Evolutionary conservation across 2,329 filamentous ascomycete species (phyloP).

Genomic region (Akanthomyces muscarius): DNA sequence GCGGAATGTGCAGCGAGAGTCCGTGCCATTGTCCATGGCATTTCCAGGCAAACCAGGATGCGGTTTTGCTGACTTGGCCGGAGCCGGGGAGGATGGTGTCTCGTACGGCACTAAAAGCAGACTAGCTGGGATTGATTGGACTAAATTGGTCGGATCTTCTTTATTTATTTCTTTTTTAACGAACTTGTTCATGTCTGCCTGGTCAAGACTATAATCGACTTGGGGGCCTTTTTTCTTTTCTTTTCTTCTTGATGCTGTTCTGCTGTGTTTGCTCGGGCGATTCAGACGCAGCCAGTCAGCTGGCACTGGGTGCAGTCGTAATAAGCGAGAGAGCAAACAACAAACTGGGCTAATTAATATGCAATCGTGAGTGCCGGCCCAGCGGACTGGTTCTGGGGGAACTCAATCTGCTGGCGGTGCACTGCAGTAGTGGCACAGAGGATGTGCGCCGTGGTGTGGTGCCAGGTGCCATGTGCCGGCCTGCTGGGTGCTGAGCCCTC

Average conservation of each 20-base stretch:
- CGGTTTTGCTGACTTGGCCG: neutral
- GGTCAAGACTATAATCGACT: neutral
- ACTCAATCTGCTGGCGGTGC: neutral
- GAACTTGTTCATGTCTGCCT: neutral
- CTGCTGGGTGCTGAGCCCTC: neutral
- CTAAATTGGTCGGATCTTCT: neutral
- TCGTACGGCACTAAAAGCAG: neutral
- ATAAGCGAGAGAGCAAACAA: neutral
- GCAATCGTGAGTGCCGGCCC: neutral
- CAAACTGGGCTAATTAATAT: neutral
- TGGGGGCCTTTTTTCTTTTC: neutral
- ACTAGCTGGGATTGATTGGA: neutral
- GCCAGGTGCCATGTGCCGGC: no score
- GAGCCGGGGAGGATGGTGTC: conserved; percentile 6
- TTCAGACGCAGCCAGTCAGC: no score
- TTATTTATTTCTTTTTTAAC: neutral
- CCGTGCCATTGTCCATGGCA: neutral
- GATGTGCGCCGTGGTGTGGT: neutral
- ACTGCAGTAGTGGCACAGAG: neutral
- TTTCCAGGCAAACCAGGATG: neutral
- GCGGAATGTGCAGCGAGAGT: no score
- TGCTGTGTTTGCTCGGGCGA: no score
- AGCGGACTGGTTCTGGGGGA: conserved; percentile 8
- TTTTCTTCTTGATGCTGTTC: neutral
- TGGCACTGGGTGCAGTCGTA: no score